Conservation (phyloP, 2,329 filamentous ascomycete species). For the Pseudocercospora macadamiae region DNA sequence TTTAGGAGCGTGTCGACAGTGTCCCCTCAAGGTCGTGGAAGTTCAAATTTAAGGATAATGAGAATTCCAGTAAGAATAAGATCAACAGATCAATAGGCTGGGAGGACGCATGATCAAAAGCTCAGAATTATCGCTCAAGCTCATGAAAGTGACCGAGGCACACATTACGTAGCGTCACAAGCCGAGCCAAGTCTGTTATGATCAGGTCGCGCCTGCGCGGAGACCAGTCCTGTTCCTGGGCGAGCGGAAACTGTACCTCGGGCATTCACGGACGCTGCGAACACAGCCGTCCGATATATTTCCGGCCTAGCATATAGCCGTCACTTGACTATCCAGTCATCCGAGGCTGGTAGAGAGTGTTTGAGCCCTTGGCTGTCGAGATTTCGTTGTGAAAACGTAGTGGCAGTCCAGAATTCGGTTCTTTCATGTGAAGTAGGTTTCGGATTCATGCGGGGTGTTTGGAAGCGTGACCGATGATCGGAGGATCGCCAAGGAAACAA, state of each 20-base stretch:
- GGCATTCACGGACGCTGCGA: constrained; percentile 24
- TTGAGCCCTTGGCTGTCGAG: not conserved
- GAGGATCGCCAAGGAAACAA: not conserved
- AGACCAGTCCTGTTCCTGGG: constrained; percentile 29
- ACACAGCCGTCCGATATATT: not conserved
- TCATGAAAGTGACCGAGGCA: constrained; percentile 27
- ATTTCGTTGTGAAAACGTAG: not conserved
- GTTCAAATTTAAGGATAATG: too few species aligned
- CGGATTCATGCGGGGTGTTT: constrained; percentile 2
- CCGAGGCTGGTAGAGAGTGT: constrained; percentile 8
- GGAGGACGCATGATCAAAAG: constrained; percentile 9
- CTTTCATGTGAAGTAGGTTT: constrained; percentile 7
- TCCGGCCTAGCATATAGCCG: not conserved
- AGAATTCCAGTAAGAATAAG: too few species aligned
- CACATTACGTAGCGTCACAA: constrained; percentile 32
- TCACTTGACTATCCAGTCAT: not conserved
- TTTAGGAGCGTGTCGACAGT: not conserved
- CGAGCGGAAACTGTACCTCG: constrained; percentile 36
- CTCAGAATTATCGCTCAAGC: constrained; percentile 29
- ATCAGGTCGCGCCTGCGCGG: constrained; percentile 26
- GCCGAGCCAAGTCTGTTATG: constrained; percentile 22
- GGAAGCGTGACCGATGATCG: constrained; percentile 5
- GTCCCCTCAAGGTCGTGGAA: too few species aligned
- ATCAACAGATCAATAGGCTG: not conserved
- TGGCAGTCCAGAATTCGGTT: not conserved